Conservation (phyloP, 2,329 filamentous ascomycete genomes). For the Amphichorda felina region DNA sequence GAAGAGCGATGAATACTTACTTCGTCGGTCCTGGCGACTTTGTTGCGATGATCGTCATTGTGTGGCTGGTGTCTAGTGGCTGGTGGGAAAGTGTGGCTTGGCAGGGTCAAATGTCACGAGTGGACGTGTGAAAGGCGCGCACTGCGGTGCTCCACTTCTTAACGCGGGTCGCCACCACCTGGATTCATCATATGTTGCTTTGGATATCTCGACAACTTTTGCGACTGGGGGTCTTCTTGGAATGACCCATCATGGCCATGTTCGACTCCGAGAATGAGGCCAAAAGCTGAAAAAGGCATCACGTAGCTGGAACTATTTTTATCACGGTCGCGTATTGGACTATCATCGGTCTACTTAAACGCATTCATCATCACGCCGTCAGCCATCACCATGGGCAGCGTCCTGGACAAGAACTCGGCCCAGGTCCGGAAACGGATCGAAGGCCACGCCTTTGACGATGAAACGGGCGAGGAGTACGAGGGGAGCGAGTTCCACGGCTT, state of each 20-base stretch:
- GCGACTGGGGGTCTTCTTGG: too few relatives aligned
- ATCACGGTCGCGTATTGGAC: too few relatives aligned
- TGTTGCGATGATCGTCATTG: background rate
- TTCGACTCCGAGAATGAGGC: too few relatives aligned
- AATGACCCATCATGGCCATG: too few relatives aligned
- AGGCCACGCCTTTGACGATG: constrained; percentile 61
- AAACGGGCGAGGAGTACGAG: constrained; percentile 85
- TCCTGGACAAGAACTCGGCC: constrained; percentile 51
- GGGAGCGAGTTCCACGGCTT: constrained; percentile 83
- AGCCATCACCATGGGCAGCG: constrained; percentile 39
- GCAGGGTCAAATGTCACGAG: too few relatives aligned
- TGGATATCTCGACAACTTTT: background rate
- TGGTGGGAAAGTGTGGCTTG: constrained; percentile 2
- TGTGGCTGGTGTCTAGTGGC: constrained; percentile 2
- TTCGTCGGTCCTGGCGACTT: background rate
- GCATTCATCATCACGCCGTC: too few relatives aligned
- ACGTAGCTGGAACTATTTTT: too few relatives aligned
- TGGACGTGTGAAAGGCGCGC: constrained; percentile 24
- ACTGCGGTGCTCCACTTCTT: constrained; percentile 17
- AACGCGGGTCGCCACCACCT: constrained; percentile 3
- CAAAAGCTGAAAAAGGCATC: too few relatives aligned
- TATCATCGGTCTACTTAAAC: too few relatives aligned
- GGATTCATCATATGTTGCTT: background rate
- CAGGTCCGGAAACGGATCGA: constrained; percentile 50
- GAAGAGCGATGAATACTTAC: too few relatives aligned